These are phyloP conservation scores for Fraxinus platypoda DNA, from an alignment of 305 asterid species.

Conservation along the genomic window DNA sequence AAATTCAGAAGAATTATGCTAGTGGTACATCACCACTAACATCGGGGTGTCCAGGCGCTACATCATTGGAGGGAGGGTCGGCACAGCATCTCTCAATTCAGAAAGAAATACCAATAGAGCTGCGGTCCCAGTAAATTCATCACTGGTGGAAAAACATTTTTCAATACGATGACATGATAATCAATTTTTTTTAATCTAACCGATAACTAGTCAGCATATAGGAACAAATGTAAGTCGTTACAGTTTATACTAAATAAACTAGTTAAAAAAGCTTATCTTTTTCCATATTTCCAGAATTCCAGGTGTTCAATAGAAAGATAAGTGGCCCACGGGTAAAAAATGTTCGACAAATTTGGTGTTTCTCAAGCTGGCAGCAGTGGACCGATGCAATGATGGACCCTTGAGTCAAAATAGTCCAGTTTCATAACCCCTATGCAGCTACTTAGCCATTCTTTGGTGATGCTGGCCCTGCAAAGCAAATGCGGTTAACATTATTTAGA, in stretches of 20 bases:
- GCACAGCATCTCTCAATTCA: no score
- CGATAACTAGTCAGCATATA: background rate
- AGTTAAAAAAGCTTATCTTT: background rate
- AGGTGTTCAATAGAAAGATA: background rate
- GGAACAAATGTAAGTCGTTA: background rate
- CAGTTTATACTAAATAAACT: background rate
- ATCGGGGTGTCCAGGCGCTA: no score
- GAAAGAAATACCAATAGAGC: no score
- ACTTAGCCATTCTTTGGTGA: background rate
- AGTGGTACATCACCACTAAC: no score
- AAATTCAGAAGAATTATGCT: background rate
- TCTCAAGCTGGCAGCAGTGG: background rate
- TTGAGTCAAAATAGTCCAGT: background rate
- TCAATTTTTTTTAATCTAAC: background rate
- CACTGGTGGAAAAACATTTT: background rate
- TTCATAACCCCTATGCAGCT: background rate
- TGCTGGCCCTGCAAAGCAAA: conserved; percentile 18
- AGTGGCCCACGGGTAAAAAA: background rate
- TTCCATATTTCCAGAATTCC: background rate
- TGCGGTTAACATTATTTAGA: background rate
- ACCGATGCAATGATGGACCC: background rate
- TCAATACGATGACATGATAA: background rate
- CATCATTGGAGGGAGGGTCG: no score
- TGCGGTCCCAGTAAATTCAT: background rate
- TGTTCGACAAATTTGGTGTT: background rate